A percentile compares a stretch with the other conserved stretches of the same genome.
phyloP scores from a whole-genome alignment of 2,329 filamentous ascomycete species.

The Albophoma yamanashiensis region DNA sequence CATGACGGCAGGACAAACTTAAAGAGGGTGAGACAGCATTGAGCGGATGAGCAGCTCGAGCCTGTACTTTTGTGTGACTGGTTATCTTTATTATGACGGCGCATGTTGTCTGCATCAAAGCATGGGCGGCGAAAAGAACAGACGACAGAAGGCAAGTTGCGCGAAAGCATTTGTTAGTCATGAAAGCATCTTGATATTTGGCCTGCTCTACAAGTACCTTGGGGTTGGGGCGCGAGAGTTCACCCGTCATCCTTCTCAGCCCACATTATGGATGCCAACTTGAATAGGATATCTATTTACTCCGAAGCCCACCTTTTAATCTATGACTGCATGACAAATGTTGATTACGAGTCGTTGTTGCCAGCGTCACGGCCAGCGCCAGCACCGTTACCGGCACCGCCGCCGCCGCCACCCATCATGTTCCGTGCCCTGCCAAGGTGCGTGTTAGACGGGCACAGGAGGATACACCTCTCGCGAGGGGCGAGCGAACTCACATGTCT shows the following conservation, averaged over 20 bases:
- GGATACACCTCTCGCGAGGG: background rate
- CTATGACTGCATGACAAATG: background rate
- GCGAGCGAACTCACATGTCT: conserved; percentile 68
- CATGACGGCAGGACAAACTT: background rate
- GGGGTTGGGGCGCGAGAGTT: background rate
- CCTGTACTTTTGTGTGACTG: background rate
- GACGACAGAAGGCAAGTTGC: background rate
- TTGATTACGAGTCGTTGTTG: conserved; percentile 4
- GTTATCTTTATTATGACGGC: background rate
- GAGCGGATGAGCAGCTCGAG: background rate
- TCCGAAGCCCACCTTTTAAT: background rate
- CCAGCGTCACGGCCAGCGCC: conserved; percentile 13
- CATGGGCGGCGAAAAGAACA: background rate
- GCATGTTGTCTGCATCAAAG: background rate
- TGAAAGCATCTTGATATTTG: conserved; percentile 2
- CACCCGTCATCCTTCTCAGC: background rate
- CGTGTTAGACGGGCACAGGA: background rate
- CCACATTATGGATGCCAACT: background rate
- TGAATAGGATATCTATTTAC: background rate
- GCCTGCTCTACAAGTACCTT: background rate
- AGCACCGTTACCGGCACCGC: background rate
- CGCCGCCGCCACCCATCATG: conserved; percentile 32
- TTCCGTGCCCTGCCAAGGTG: conserved; percentile 25
- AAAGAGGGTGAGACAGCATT: background rate
- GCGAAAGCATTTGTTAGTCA: background rate